These are phyloP conservation scores for Aspergillus campestris DNA, from an alignment of 495 filamentous ascomycete genomes.

Conservation along the genomic window DNA sequence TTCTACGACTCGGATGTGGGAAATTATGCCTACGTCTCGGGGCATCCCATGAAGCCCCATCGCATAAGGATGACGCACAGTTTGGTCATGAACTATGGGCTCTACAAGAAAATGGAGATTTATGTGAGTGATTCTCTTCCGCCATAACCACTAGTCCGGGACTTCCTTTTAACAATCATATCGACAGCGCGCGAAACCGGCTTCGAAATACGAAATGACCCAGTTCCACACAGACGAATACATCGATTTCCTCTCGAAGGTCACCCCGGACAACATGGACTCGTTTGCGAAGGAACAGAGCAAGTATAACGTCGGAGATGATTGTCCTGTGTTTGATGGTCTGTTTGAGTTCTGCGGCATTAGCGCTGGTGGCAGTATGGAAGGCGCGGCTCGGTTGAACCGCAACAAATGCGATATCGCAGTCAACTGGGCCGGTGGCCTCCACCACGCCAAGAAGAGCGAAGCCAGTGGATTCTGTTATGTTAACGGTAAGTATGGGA, in stretches of 20 bases:
- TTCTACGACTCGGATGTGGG: conserved; percentile 98
- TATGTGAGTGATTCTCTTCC: conserved; percentile 61
- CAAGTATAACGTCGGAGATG: conserved; percentile 96
- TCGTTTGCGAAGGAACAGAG: conserved; percentile 82
- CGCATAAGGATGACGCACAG: conserved; percentile 94
- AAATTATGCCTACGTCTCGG: conserved; percentile 95
- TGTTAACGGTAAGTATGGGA: conserved; percentile 66
- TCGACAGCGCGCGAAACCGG: conserved; percentile 88
- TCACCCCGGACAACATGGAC: conserved; percentile 99
- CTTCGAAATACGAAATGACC: conserved; percentile 94
- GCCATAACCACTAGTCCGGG: not conserved
- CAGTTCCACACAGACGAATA: conserved; percentile 99
- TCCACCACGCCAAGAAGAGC: conserved; percentile 96
- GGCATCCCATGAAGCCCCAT: conserved; percentile 99
- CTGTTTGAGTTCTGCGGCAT: conserved; percentile 98
- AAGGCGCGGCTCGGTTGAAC: conserved; percentile 87
- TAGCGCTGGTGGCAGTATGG: conserved; percentile 95
- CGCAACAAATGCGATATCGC: conserved; percentile 94
- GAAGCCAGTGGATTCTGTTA: conserved; percentile 98
- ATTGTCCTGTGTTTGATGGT: conserved; percentile 96
- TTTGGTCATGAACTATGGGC: conserved; percentile 96
- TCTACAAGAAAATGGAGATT: conserved; percentile 99
- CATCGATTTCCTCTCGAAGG: conserved; percentile 92
- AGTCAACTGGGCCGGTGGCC: conserved; percentile 93
- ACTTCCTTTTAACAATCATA: conserved; percentile 13